phyloP scores from a whole-genome alignment of 805 yeast genomes.

The Nakazawaea populi region DNA sequence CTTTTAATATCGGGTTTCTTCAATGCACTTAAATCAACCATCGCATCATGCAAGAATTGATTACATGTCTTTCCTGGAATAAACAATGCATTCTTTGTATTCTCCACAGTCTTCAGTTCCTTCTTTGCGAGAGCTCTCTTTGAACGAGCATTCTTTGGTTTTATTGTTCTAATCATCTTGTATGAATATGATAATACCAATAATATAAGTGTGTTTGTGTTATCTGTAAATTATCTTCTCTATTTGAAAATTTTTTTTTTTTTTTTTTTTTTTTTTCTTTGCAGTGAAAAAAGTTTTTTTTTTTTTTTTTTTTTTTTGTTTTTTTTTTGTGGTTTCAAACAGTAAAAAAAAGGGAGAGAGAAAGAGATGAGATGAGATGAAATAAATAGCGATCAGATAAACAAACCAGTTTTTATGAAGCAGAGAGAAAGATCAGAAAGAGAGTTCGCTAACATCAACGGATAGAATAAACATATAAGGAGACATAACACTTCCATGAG shows the following conservation, averaged over 20 bases:
- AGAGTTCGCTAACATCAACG: no score
- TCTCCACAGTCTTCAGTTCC: conserved; percentile 85
- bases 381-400: no score
- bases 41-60: conserved; percentile 77
- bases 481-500: no score
- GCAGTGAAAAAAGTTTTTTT: neutral
- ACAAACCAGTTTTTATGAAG: no score
- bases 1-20: conserved; percentile 89
- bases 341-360: no score
- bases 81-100: conserved; percentile 83
- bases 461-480: no score
- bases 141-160: conserved; percentile 93
- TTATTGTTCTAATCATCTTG: conserved; percentile 41
- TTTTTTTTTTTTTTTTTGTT: no score
- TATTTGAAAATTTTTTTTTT: neutral
- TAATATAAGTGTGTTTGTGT: neutral
- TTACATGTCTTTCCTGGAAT: conserved; percentile 84
- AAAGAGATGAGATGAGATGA: no score
- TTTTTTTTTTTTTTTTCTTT: neutral
- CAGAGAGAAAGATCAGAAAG: no score
- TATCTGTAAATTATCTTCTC: no score
- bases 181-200: neutral
- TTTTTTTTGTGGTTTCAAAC: no score
- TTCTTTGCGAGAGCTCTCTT: conserved; percentile 89
- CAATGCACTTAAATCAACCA: conserved; percentile 82